Conservation (phyloP, 805 yeast species). For the Kluyveromyces nonfermentans region DNA sequence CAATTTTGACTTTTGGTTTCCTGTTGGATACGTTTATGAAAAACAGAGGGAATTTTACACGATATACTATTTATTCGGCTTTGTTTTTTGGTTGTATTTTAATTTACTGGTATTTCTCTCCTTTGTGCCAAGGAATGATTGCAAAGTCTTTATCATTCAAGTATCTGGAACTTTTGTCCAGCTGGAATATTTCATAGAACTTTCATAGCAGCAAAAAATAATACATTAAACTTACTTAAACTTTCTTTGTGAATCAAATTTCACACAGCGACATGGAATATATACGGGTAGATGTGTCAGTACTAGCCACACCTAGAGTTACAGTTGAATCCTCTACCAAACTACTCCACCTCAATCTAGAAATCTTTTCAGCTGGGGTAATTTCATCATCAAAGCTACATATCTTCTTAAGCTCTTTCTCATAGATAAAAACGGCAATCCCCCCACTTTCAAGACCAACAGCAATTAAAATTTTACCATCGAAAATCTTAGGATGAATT, state of each 20-base stretch:
- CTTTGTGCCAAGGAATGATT: conserved; percentile 74
- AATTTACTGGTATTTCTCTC: conserved; percentile 50
- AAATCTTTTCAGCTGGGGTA: conserved; percentile 54
- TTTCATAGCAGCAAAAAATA: background rate
- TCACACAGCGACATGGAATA: conserved; percentile 17
- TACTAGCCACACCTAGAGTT: conserved; percentile 51
- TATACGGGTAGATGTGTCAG: conserved; percentile 48
- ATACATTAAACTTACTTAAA: background rate
- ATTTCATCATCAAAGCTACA: conserved; percentile 30
- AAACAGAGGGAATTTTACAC: conserved; percentile 17
- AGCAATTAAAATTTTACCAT: conserved; percentile 36
- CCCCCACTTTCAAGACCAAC: conserved; percentile 68
- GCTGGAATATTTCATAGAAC: conserved; percentile 42
- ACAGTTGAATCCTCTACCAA: conserved; percentile 18
- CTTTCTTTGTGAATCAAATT: background rate
- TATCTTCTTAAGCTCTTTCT: conserved; percentile 24
- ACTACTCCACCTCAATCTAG: conserved; percentile 50
- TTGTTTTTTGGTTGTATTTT: conserved; percentile 43
- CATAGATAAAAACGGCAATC: conserved; percentile 37
- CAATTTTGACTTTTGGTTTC: conserved; percentile 54
- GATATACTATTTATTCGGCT: conserved; percentile 31
- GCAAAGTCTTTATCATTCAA: conserved; percentile 41
- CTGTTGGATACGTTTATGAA: conserved; percentile 21
- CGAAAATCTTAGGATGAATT: conserved; percentile 28
- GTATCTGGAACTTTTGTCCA: conserved; percentile 43